Base-by-base conservation (phyloP, 768 basidiomycete genomes). In the Panellus pusillus region DNA sequence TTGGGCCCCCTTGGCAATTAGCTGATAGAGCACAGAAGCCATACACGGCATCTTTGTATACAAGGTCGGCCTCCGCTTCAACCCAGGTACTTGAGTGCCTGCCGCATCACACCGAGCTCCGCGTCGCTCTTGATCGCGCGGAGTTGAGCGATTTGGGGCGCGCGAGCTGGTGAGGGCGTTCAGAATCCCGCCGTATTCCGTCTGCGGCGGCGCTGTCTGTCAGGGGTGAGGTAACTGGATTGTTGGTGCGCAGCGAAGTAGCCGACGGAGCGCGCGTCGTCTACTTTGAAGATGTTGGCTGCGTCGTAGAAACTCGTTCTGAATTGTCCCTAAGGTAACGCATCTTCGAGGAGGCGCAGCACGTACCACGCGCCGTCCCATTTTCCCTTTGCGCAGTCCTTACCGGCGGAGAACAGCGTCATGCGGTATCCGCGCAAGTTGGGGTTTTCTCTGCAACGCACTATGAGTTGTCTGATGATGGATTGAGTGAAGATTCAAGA, bases 351-450 rank as follows among this genome's bases (percentile, higher is more conserved):
- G 12, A 36, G n/a, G 42, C 8, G 28, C 11, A 9, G 15, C 20
- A 24, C 63, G 17, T 60, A 83, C 82, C 81, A 79, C 35, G 93
- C 84, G 11, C 97, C 97, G 39, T 96, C 91, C 97, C 97, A 99
- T 61, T 90, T 84, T 66, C 93, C 93, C 62, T 88, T 86, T 14
- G 77, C 74, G 0, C 81, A 64, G 64, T 95, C 85, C 55, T 83
- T 89, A 14, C 90, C 89, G 1, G 78, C 72, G 29, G 85, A 87
- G 66, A 97, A 98, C 32, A 98, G 67, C 0, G 86, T 86, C 89
- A 95, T 93, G 49, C 76, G 78, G 70, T 95, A 98, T 0, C 93
- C 94, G 61, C 83, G 78, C 0, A 72, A 5, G 79, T 79, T 1
- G 86, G 82, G 32, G 74, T 77, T 62, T n/a, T 91, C 68, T 93